Percentiles rank a stretch among this genome's conserved stretches.
Conservation (phyloP, 2,329 filamentous ascomycete species). For the Colletotrichum sp. region DNA sequence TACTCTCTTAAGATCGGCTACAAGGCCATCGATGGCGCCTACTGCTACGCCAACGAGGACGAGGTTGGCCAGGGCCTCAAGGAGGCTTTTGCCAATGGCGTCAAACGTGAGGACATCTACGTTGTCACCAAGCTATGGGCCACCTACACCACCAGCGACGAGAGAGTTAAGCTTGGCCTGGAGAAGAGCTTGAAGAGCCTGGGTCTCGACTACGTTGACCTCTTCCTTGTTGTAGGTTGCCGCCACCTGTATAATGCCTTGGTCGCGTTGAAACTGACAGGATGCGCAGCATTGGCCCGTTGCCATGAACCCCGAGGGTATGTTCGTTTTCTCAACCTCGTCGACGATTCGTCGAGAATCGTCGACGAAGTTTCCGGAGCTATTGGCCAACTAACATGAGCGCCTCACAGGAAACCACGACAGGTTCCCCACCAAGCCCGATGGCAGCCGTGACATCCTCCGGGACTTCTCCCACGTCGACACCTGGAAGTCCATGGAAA, state of each 20-base stretch:
- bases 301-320: constrained; percentile 78
- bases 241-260: neutral
- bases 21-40: constrained; percentile 72
- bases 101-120: constrained; percentile 81
- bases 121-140: constrained; percentile 88
- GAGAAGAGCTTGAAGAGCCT: constrained; percentile 76
- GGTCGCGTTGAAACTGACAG: neutral
- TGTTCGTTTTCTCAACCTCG: neutral
- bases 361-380: neutral
- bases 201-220: constrained; percentile 81
- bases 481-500: constrained; percentile 81
- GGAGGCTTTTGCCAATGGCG: constrained; percentile 72
- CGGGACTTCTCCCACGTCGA: constrained; percentile 72
- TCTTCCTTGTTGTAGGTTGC: constrained; percentile 68
- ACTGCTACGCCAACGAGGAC: constrained; percentile 82
- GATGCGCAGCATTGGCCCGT: constrained; percentile 75
- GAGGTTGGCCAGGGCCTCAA: constrained; percentile 82
- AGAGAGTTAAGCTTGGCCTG: constrained; percentile 69
- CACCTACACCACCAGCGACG: constrained; percentile 67
- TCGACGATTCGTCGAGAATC: neutral
- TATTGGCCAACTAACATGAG: neutral
- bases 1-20: constrained; percentile 64
- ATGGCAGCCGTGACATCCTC: constrained; percentile 78
- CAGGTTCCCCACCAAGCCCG: constrained; percentile 74
- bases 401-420: constrained; percentile 64